Conservation (phyloP, 306 rosid genomes). For the Pterocarpus macrocarpus region DNA sequence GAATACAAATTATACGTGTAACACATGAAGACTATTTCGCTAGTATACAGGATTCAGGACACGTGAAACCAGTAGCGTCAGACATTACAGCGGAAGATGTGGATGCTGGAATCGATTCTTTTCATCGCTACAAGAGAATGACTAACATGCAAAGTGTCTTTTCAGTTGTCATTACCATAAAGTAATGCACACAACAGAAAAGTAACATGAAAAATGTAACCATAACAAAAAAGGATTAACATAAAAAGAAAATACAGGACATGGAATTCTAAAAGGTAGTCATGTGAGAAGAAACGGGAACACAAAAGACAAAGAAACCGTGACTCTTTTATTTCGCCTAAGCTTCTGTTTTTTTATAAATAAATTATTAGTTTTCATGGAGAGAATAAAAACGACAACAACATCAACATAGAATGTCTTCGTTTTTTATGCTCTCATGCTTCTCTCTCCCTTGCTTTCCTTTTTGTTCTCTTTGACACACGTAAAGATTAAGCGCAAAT, state of each 20-base stretch:
- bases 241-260: slow-evolving; percentile 7
- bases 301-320: slow-evolving; percentile 55
- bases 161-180: slow-evolving; percentile 29
- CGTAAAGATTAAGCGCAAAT: slow-evolving; percentile 45
- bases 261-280: slow-evolving; percentile 33
- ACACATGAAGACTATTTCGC: slow-evolving; percentile 13
- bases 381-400: slow-evolving; percentile 43
- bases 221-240: not conserved
- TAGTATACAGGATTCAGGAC: slow-evolving; percentile 5
- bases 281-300: slow-evolving; percentile 50
- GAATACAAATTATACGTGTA: not conserved
- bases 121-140: slow-evolving; percentile 29
- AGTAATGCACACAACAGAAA: slow-evolving; percentile 32
- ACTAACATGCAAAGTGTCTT: slow-evolving; percentile 46
- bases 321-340: slow-evolving; percentile 29
- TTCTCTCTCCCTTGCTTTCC: slow-evolving; percentile 28
- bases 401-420: slow-evolving; percentile 39
- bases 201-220: slow-evolving; percentile 12
- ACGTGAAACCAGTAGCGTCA: slow-evolving; percentile 40
- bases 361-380: slow-evolving; percentile 35
- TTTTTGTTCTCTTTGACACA: slow-evolving; percentile 44
- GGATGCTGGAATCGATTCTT: slow-evolving; percentile 45
- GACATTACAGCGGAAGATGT: not conserved
- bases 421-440: slow-evolving; percentile 15
- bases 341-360: not conserved